Conservation (phyloP, 352 stramenopile genomes). For the Globisporangium viniferum region DNA sequence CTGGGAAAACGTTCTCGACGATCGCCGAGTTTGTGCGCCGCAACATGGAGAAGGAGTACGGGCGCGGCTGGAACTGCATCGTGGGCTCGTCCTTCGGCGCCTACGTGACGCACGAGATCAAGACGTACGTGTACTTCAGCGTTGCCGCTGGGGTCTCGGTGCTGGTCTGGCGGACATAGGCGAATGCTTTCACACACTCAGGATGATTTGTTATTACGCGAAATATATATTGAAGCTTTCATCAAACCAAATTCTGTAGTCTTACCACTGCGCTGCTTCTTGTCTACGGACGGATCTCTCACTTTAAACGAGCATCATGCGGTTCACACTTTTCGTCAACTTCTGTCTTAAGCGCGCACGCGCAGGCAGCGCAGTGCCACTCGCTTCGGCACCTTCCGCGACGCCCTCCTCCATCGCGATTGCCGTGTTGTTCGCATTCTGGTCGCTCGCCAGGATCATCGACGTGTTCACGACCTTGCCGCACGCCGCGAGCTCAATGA, state of each 20-base stretch:
- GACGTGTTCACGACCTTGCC: slow-evolving; percentile 62
- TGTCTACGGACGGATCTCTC: background rate
- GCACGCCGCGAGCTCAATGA: slow-evolving; percentile 58
- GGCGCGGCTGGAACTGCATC: slow-evolving; percentile 91
- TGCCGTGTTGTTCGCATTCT: slow-evolving; percentile 24
- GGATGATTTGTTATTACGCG: background rate
- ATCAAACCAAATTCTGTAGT: too few relatives aligned
- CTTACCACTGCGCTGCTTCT: background rate
- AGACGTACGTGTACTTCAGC: slow-evolving; percentile 95
- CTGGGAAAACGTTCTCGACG: slow-evolving; percentile 90
- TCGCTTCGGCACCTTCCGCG: slow-evolving; percentile 7
- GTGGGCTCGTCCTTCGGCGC: slow-evolving; percentile 90
- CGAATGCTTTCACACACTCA: background rate
- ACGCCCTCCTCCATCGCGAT: slow-evolving; percentile 36
- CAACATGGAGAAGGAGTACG: slow-evolving; percentile 93
- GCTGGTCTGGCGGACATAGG: slow-evolving; percentile 87
- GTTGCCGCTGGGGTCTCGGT: slow-evolving; percentile 90
- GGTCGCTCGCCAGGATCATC: slow-evolving; percentile 34
- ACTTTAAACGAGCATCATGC: slow-evolving; percentile 50
- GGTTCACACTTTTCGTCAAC: slow-evolving; percentile 39
- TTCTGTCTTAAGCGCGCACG: slow-evolving; percentile 31
- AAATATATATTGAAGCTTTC: slow-evolving; percentile 5
- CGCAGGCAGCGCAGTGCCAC: slow-evolving; percentile 17
- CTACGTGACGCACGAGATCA: slow-evolving; percentile 95
- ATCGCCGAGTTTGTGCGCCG: slow-evolving; percentile 90